phyloP scores from a whole-genome alignment of 495 filamentous ascomycete species.

The Penicillium robsamsonii region DNA sequence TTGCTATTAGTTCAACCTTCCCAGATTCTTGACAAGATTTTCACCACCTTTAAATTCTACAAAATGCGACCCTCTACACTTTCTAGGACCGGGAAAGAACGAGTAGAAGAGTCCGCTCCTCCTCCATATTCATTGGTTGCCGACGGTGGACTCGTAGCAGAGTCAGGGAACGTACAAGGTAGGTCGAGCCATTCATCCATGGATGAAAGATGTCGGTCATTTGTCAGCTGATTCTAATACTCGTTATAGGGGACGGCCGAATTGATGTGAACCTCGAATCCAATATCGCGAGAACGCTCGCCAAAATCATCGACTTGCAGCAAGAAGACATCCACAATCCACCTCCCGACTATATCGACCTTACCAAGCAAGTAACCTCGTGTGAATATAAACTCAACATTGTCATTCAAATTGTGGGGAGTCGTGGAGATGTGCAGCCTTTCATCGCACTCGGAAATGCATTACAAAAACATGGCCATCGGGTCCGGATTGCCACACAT shows the following conservation, averaged over 20 bases:
- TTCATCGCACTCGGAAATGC: constrained; percentile 2
- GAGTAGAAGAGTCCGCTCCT: neutral
- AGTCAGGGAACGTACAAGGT: constrained; percentile 1
- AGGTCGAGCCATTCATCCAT: neutral
- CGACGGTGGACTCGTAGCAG: neutral
- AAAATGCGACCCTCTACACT: neutral
- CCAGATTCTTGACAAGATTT: neutral
- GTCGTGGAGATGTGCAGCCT: constrained; percentile 1
- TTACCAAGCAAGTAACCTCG: neutral
- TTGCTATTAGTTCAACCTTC: neutral
- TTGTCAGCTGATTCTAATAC: neutral
- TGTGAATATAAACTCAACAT: neutral
- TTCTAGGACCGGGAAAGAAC: neutral
- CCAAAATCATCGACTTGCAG: constrained; percentile 16
- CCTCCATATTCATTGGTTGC: constrained; percentile 1
- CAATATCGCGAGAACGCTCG: constrained; percentile 20
- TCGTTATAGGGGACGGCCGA: constrained; percentile 19
- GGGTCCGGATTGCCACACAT: constrained; percentile 1
- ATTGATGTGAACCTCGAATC: constrained; percentile 26
- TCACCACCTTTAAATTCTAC: neutral
- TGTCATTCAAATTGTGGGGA: constrained; percentile 2
- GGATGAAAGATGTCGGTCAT: neutral
- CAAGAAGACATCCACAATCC: constrained; percentile 9
- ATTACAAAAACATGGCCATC: neutral
- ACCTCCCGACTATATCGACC: neutral